A percentile compares a stretch with the other conserved stretches of the same genome.
phyloP scores from a whole-genome alignment of 768 basidiomycete species.

The Tylopilus cervinicoccineus region DNA sequence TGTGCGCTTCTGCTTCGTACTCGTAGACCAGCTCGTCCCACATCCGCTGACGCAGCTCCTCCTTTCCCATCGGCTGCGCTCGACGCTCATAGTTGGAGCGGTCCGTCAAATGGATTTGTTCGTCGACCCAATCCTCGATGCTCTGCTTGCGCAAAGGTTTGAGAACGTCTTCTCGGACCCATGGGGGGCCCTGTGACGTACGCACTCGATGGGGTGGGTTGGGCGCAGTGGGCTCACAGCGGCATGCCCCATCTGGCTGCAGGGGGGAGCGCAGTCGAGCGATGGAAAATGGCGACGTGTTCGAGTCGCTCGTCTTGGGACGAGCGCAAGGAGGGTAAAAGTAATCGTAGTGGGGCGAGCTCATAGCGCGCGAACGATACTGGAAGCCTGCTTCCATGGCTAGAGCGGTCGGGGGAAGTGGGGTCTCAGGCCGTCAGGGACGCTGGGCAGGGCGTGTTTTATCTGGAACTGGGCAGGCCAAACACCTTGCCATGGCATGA shows the following conservation, averaged over 20 bases:
- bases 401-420: constrained; percentile 10
- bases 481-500: constrained; percentile 30
- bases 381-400: constrained; percentile 30
- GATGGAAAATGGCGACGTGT: constrained; percentile 8
- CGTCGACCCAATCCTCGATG: constrained; percentile 62
- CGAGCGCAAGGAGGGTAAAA: constrained; percentile 13
- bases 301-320: constrained; percentile 22
- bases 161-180: constrained; percentile 48
- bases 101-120: constrained; percentile 42
- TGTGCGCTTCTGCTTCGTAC: constrained; percentile 48
- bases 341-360: constrained; percentile 18
- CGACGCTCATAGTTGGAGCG: constrained; percentile 26
- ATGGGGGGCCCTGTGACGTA: constrained; percentile 29
- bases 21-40: constrained; percentile 53
- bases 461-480: constrained; percentile 28
- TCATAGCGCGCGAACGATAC: constrained; percentile 24
- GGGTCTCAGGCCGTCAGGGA: constrained; percentile 13
- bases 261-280: constrained; percentile 21
- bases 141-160: constrained; percentile 43
- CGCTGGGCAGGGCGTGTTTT: constrained; percentile 20
- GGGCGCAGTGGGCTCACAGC: constrained; percentile 12
- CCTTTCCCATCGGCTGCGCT: constrained; percentile 24
- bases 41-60: constrained; percentile 35
- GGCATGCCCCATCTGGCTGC: constrained; percentile 14
- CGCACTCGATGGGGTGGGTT: constrained; percentile 26